Evolutionary conservation across 495 filamentous ascomycete genomes (phyloP), one percentile per base, ranked within the genome.

Genomic region (Penicillium coprophilum): DNA sequence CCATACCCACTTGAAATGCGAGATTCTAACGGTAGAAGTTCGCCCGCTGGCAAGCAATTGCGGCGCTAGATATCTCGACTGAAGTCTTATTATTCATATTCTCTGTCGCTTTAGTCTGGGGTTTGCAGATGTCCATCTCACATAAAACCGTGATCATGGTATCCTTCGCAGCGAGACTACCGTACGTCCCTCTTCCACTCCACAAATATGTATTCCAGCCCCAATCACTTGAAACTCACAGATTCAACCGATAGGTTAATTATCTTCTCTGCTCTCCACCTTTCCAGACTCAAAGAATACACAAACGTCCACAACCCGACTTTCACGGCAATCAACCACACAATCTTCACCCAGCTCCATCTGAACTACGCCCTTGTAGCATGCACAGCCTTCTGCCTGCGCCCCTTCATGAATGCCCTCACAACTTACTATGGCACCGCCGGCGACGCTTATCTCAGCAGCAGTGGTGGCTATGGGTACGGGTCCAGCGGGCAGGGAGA

Each of bases 321-420:
- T 2, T 62, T 76, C 53, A 59, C 60, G 46, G 58, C 61, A 38
- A 66, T 70, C 13, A 40, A 57, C 30, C 55, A 69, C 31, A 55
- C 55, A 30, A 57, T 73, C 41, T 69, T 63, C 50, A 75, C 67
- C 3, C 72, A 77, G 53, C 60, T 70, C 30, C 58, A 65, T 20
- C 38, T 77, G 39, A 63, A 68, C 62, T 71, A 69, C 53, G 61
- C 66, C 40, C 58, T 79, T 4, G 30, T 53, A 43, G 36, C 50
- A 28, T 53, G 50, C 50, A 53, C 50, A 4, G 50, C 31, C 2
- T 53, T 53, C 34, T 53, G 50, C 24, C 50, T 53, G 6, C 50
- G 50, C 2, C 50, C 50, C 2, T 53, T 53, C 17, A 53, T 53
- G 34, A 38, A 38, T 8, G 34, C 34, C 34, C 34, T 38, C 2